Percentiles rank a stretch among this genome's conserved stretches.
phyloP scores from a whole-genome alignment of 2,329 filamentous ascomycete genomes.

The Arthrobotrys sphaeroides region DNA sequence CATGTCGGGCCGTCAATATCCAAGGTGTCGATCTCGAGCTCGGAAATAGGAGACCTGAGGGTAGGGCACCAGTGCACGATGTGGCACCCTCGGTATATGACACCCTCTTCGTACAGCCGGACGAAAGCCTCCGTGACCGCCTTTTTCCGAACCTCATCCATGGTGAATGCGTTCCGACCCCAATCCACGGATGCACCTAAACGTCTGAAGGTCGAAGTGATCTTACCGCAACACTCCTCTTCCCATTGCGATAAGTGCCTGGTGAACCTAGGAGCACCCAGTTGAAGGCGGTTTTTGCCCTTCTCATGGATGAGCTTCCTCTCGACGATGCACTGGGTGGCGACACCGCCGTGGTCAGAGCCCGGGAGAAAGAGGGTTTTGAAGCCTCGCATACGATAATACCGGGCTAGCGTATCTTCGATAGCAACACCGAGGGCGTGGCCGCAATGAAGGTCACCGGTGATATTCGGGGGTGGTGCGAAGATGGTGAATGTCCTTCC shows the following conservation, averaged over 20 bases:
- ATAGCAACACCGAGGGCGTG: constrained; percentile 57
- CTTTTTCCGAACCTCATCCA: constrained; percentile 45
- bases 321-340: constrained; percentile 57
- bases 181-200: constrained; percentile 56
- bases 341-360: constrained; percentile 57
- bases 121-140: constrained; percentile 57
- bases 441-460: constrained; percentile 56
- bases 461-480: constrained; percentile 57
- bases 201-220: constrained; percentile 52
- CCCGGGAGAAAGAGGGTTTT: constrained; percentile 56
- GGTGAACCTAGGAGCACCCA: constrained; percentile 53
- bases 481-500: constrained; percentile 50
- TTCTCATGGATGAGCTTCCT: constrained; percentile 54
- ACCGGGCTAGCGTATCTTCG: constrained; percentile 56
- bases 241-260: constrained; percentile 55
- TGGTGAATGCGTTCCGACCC: constrained; percentile 54
- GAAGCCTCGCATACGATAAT: constrained; percentile 56
- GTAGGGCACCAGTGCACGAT: constrained; percentile 57
- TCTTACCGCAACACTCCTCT: constrained; percentile 51
- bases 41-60: constrained; percentile 56
- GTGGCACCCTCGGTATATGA: constrained; percentile 56
- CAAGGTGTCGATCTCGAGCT: constrained; percentile 55
- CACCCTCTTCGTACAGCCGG: constrained; percentile 54
- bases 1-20: constrained; percentile 43
- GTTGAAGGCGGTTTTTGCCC: constrained; percentile 36